Conservation (phyloP, 352 stramenopile genomes). For the Elongisporangium senticosum region DNA sequence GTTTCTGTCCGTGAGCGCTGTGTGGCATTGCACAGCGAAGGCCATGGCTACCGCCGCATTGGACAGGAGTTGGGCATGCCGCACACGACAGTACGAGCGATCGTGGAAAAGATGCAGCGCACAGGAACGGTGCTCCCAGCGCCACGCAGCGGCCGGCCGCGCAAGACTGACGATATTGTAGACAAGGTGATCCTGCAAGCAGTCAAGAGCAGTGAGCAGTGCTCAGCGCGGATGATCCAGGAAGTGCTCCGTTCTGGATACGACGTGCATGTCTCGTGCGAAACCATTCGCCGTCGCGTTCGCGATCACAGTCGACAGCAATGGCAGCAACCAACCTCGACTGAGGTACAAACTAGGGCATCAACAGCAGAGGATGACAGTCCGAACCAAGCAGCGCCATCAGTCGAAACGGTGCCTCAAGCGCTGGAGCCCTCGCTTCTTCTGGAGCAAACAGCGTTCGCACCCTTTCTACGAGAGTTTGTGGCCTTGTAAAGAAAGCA, state of each 20-base stretch:
- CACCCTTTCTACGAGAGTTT: neutral
- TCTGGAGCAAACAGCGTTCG: neutral
- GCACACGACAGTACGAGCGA: conserved; percentile 65
- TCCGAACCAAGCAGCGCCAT: neutral
- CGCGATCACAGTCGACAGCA: conserved; percentile 48
- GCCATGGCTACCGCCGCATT: conserved; percentile 55
- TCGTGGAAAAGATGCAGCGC: conserved; percentile 55
- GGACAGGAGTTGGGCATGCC: conserved; percentile 56
- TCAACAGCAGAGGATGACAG: neutral
- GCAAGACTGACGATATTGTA: conserved; percentile 60
- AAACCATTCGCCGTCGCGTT: conserved; percentile 63
- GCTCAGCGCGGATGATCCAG: conserved; percentile 55
- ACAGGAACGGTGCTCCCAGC: conserved; percentile 43
- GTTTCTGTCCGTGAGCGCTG: conserved; percentile 49
- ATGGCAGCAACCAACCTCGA: neutral
- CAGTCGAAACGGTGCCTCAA: neutral
- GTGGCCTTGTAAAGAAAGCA: neutral
- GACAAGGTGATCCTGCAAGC: conserved; percentile 63
- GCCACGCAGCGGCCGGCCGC: conserved; percentile 46
- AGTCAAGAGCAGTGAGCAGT: conserved; percentile 49
- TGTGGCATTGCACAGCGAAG: conserved; percentile 41
- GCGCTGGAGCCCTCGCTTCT: neutral
- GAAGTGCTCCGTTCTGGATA: conserved; percentile 39
- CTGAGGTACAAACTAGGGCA: neutral
- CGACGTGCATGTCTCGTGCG: conserved; percentile 54